These are phyloP conservation scores for Aurifilum marmelostoma DNA, from an alignment of 2,329 filamentous ascomycete genomes.

Conservation along the genomic window DNA sequence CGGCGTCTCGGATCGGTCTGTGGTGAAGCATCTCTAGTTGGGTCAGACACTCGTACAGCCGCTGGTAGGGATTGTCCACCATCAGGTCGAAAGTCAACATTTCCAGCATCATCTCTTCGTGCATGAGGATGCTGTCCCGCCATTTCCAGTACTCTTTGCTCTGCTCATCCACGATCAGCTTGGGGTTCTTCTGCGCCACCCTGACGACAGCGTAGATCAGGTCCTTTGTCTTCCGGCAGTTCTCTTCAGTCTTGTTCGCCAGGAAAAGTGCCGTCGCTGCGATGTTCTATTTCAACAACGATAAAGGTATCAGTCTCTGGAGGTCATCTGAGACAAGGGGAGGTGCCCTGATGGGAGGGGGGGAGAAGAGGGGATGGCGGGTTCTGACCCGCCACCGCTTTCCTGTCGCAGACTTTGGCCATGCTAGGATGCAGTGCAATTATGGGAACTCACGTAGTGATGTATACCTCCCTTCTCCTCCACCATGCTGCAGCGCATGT, in stretches of 20 bases:
- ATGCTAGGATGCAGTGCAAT: not conserved
- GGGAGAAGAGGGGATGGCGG: not conserved
- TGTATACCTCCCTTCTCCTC: conserved; percentile 78
- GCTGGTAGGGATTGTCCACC: conserved; percentile 83
- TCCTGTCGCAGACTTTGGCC: not conserved
- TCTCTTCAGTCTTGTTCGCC: conserved; percentile 96
- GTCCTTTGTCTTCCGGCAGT: conserved; percentile 93
- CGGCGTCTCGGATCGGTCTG: conserved; percentile 79
- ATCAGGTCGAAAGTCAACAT: conserved; percentile 92
- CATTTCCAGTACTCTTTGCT: conserved; percentile 98
- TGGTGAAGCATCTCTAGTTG: conserved; percentile 76
- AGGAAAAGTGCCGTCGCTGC: conserved; percentile 91
- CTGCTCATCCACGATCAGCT: conserved; percentile 90
- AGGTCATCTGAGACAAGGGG: too few relatives aligned
- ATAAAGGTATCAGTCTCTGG: conserved; percentile 8
- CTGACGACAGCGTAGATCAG: conserved; percentile 92
- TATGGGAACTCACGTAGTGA: conserved; percentile 74
- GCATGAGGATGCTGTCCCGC: conserved; percentile 89
- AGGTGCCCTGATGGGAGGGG: too few relatives aligned
- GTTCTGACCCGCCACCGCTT: too few relatives aligned
- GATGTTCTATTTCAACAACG: conserved; percentile 60
- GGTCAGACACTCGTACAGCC: conserved; percentile 79
- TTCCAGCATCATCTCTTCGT: conserved; percentile 92
- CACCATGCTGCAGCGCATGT: conserved; percentile 85
- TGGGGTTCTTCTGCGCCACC: conserved; percentile 91